Base-by-base conservation (phyloP, 2,329 filamentous ascomycete genomes). In the Talaromyces atroroseus region DNA sequence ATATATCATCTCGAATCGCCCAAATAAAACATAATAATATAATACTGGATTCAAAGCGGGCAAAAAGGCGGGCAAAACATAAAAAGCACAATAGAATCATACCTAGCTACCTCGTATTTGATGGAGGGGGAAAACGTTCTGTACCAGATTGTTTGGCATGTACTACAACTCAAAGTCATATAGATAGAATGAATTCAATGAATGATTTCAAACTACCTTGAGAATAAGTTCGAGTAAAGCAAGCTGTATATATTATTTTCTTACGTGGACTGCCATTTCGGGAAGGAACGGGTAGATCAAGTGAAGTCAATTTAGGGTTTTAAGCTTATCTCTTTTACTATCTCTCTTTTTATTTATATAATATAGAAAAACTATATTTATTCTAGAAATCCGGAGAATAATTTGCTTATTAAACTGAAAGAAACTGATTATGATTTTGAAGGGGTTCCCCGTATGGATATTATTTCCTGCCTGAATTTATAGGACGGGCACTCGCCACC, bases 251-350 rank as follows among this genome's bases (percentile, higher is more conserved):
- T 20, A 40, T n/a, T 14, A 40, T 20, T 5, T 12, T 18, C 2
- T 18, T 12, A 5, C 18, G 7, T n/a, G 10, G 20, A 18, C 23
- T 23, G 8, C 40, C 40, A 21, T 44, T 44, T 44, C 23, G 10
- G 40, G 7, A 3, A 50, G 74, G 69, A 75, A 71, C 69, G 2
- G 8, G 26, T 5, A 10, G 71, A 72, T 74, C 72, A 70, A 74
- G 72, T 75, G 69, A 70, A 66, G 64, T 66, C 71, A 73, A 70
- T 73, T 71, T 71, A 71, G 72, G 70, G 69, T 74, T 70, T 70
- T 66, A 63, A 50, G 54, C 40, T 62, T 58, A 46, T 44, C 50
- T 36, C 26, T 32, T 47, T 26, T 52, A 29, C 2, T 36, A 36
- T n/a, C 7, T 45, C 20, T 49, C 24, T 8, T 38, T 21, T 40